Percentiles rank a stretch among this genome's conserved stretches.
These are phyloP conservation scores for Populus euphratica DNA, from an alignment of 345 rosid genomes.

Conservation along the genomic window DNA sequence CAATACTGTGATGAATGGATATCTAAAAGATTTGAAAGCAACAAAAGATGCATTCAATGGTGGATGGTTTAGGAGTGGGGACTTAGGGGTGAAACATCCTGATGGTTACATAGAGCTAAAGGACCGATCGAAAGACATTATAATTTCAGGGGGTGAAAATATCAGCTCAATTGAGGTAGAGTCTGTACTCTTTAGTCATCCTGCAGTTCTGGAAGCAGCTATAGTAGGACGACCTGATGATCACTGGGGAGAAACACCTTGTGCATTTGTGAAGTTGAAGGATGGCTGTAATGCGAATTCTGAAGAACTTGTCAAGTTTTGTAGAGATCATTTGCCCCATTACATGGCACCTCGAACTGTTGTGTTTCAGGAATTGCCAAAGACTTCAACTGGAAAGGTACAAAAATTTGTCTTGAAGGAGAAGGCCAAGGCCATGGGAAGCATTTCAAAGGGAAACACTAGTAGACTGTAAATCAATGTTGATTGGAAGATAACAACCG, in stretches of 20 bases:
- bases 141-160: slow-evolving; percentile 46
- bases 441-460: slow-evolving; percentile 43
- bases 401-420: slow-evolving; percentile 25
- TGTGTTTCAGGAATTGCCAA: slow-evolving; percentile 27
- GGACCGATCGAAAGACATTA: slow-evolving; percentile 43
- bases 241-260: slow-evolving; percentile 41
- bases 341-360: slow-evolving; percentile 31
- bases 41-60: slow-evolving; percentile 35
- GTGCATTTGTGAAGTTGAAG: slow-evolving; percentile 44
- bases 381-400: slow-evolving; percentile 33
- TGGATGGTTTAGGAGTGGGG: slow-evolving; percentile 45
- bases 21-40: slow-evolving; percentile 31
- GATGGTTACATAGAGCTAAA: slow-evolving; percentile 42
- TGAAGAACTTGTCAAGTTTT: slow-evolving; percentile 20
- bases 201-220: slow-evolving; percentile 39
- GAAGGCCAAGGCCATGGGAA: slow-evolving; percentile 53
- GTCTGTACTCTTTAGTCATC: slow-evolving; percentile 31
- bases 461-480: slow-evolving; percentile 50
- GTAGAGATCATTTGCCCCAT: slow-evolving; percentile 25
- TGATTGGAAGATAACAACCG: background rate
- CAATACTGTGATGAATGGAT: slow-evolving; percentile 44
- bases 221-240: slow-evolving; percentile 43
- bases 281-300: slow-evolving; percentile 32
- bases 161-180: slow-evolving; percentile 43
- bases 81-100: slow-evolving; percentile 38